phyloP scores from a whole-genome alignment of 352 stramenopile genomes.

The Blastocystis sp. region DNA sequence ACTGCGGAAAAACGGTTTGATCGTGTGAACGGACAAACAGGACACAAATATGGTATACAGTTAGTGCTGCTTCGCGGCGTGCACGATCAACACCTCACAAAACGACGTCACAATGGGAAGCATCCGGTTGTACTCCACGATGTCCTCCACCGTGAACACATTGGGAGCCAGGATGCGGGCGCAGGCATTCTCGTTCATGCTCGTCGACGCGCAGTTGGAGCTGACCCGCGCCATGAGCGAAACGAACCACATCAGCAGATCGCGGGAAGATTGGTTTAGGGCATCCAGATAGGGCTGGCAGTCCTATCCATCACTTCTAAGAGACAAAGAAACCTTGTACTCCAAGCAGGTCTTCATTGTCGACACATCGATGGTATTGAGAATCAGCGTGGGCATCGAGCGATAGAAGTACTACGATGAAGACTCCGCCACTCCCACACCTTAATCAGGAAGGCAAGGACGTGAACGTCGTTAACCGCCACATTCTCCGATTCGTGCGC shows the following conservation, averaged over 20 bases:
- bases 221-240: constrained; percentile 3
- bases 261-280: neutral
- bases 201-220: neutral
- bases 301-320: neutral
- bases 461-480: neutral
- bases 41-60: neutral
- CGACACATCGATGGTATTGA: constrained; percentile 9
- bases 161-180: constrained; percentile 37
- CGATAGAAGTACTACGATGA: constrained; percentile 19
- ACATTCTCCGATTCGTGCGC: neutral
- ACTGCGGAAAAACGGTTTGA: neutral
- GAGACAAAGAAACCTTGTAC: neutral
- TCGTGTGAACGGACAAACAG: neutral
- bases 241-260: constrained; percentile 48
- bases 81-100: constrained; percentile 17
- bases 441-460: constrained; percentile 46
- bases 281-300: neutral
- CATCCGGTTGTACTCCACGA: neutral
- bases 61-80: neutral
- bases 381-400: constrained; percentile 1
- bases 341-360: neutral
- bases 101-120: neutral
- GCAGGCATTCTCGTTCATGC: constrained; percentile 39
- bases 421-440: neutral
- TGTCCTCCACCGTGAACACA: constrained; percentile 38